These are phyloP conservation scores for Piloderma croceum DNA, from an alignment of 768 basidiomycete genomes.

Conservation along the genomic window DNA sequence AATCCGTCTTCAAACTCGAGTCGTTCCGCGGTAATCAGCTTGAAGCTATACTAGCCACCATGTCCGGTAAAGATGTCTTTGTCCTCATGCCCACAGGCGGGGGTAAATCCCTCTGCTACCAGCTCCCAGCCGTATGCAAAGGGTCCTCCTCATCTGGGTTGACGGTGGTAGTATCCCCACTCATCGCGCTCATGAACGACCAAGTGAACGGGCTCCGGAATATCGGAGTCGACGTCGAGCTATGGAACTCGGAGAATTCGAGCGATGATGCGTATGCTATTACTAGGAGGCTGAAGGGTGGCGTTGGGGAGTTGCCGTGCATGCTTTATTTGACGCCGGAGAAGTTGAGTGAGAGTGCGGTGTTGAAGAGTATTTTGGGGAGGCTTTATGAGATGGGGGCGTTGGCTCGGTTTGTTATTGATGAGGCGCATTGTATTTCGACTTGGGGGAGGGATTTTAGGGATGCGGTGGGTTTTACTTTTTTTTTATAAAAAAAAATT, in stretches of 20 bases:
- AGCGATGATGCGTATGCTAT: no score
- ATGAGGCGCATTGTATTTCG: slow-evolving; percentile 94
- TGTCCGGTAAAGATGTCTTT: slow-evolving; percentile 82
- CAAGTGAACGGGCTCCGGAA: slow-evolving; percentile 67
- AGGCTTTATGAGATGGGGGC: slow-evolving; percentile 50
- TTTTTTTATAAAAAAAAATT: background rate
- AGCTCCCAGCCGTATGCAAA: slow-evolving; percentile 83
- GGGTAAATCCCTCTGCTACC: slow-evolving; percentile 83
- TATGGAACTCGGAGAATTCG: slow-evolving; percentile 61
- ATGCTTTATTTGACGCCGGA: slow-evolving; percentile 86
- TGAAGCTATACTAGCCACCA: slow-evolving; percentile 74
- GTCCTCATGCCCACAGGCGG: slow-evolving; percentile 97
- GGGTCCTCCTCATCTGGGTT: slow-evolving; percentile 71
- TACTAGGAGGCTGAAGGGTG: slow-evolving; percentile 7
- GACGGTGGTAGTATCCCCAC: slow-evolving; percentile 86
- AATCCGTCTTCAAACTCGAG: slow-evolving; percentile 54
- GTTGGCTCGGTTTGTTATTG: slow-evolving; percentile 87
- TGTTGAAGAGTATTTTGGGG: slow-evolving; percentile 49
- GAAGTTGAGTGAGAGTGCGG: slow-evolving; percentile 60
- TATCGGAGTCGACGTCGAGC: slow-evolving; percentile 64
- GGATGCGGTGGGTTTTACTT: slow-evolving; percentile 50
- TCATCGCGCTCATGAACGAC: slow-evolving; percentile 84
- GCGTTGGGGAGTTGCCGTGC: background rate
- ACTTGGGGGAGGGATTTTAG: slow-evolving; percentile 95
- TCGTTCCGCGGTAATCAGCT: slow-evolving; percentile 81